A percentile compares a stretch with the other conserved stretches of the same genome.
phyloP scores from a whole-genome alignment of 805 yeast genomes.

The Yarrowia bubula region DNA sequence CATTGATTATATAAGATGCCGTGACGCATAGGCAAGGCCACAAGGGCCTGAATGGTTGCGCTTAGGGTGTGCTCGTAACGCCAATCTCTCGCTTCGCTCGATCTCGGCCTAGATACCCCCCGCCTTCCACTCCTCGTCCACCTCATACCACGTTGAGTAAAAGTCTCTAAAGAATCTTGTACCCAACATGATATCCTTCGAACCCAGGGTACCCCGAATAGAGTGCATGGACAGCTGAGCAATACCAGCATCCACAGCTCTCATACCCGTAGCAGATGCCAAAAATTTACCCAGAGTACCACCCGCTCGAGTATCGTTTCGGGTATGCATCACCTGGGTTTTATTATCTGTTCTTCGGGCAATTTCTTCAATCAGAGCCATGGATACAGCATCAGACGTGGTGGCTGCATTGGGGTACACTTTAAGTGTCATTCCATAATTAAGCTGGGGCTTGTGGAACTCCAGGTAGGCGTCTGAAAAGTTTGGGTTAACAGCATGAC shows the following conservation, averaged over 20 bases:
- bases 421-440: conserved; percentile 68
- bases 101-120: conserved; percentile 33
- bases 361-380: conserved; percentile 66
- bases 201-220: conserved; percentile 76
- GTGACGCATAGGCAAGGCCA: too few relatives aligned
- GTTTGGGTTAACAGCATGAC: conserved; percentile 79
- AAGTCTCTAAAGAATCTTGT: conserved; percentile 69
- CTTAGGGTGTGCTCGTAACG: too few relatives aligned
- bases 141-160: conserved; percentile 63
- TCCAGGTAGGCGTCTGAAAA: conserved; percentile 58
- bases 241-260: conserved; percentile 75
- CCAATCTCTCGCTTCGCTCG: too few relatives aligned
- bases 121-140: conserved; percentile 40
- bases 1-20: too few relatives aligned
- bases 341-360: conserved; percentile 63
- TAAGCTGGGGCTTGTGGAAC: conserved; percentile 76
- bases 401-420: conserved; percentile 78
- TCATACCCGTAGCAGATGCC: conserved; percentile 41
- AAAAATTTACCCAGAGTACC: conserved; percentile 79
- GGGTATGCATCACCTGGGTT: conserved; percentile 77
- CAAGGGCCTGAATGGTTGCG: too few relatives aligned
- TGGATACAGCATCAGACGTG: conserved; percentile 77
- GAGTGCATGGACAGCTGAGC: conserved; percentile 86
- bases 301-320: conserved; percentile 82
- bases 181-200: conserved; percentile 73